Evolutionary conservation across 176 grass and related monocot species (phyloP), one percentile per base, ranked within the genome.

Genomic region (Poa annua): DNA sequence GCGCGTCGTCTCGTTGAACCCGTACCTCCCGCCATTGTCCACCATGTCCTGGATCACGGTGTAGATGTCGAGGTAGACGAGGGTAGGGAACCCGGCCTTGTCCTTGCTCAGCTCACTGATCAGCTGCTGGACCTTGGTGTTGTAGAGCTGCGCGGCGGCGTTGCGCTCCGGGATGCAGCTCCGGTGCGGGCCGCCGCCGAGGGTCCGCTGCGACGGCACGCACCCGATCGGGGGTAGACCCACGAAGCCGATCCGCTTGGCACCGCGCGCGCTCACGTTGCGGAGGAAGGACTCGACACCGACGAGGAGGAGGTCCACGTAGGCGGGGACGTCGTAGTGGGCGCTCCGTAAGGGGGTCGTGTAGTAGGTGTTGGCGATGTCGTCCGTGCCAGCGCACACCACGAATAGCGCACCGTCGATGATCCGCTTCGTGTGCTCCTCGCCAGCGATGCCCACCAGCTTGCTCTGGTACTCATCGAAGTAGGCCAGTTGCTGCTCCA

Each of bases 311-410:
- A 98, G 82, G 11, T 98, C 71, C 5, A 94, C 89, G 75, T 98
- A 98, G 36, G 92, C 77, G 1, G 89, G 85, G 67, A 95, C 41
- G 84, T 98, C 92, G 78, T 93, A 98, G 73, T 90, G 34, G 0
- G 19, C 20, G 50, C 41, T 72, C 8, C 96, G 78, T 36, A 95
- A 91, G 0, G 92, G 92, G 45, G 92, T 91, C 3, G 85, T 89
- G 88, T 90, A 98, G 71, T 98, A 98, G 75, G 96, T 98, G 66
- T 93, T 95, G 21, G 92, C 92, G 7, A 98, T 39, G 83, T 98
- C 92, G 80, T 98, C 91, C 6, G 86, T 93, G 34, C 96, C 96
- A 1, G 88, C 82, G 82, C 90, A 95, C n/a, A 98, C 80, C 6
- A 95, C 4, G 73, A 86, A 98, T 0, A 98, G 11, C 17, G 88